These are phyloP conservation scores for Pholiota conissans DNA, from an alignment of 768 basidiomycete species.

Conservation along the genomic window DNA sequence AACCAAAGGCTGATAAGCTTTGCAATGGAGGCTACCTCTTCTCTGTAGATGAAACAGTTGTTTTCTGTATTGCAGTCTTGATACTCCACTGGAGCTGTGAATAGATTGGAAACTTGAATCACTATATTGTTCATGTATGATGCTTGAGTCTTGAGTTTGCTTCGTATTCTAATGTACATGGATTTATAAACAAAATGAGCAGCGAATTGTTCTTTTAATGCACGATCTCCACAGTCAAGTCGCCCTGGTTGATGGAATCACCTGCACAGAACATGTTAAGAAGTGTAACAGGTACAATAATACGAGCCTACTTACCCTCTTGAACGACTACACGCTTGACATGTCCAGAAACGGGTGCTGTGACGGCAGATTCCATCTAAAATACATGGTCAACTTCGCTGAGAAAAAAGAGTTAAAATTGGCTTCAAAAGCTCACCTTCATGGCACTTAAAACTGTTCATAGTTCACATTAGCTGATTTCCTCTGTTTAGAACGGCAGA, in stretches of 20 bases:
- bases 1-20: background rate
- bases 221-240: slow-evolving; percentile 82
- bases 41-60: background rate
- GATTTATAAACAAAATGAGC: too few species aligned
- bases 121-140: background rate
- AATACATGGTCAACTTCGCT: slow-evolving; percentile 15
- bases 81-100: background rate
- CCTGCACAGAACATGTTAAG: slow-evolving; percentile 40
- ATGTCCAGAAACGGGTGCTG: slow-evolving; percentile 94
- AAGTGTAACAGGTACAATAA: background rate
- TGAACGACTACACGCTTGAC: slow-evolving; percentile 91
- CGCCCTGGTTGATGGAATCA: slow-evolving; percentile 94
- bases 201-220: slow-evolving; percentile 21
- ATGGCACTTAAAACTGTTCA: slow-evolving; percentile 87
- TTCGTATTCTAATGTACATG: background rate
- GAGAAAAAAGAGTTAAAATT: slow-evolving; percentile 5
- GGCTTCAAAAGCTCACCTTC: slow-evolving; percentile 64
- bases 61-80: background rate
- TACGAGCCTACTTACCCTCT: slow-evolving; percentile 56
- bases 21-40: background rate
- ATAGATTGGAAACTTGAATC: background rate
- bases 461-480: slow-evolving; percentile 20
- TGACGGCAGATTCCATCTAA: slow-evolving; percentile 97
- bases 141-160: background rate
- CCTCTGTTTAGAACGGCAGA: slow-evolving; percentile 7